Percentiles rank a stretch among this genome's conserved stretches.
phyloP scores from a whole-genome alignment of 176 grass and related monocot genomes.

The Metroxylon sagu region DNA sequence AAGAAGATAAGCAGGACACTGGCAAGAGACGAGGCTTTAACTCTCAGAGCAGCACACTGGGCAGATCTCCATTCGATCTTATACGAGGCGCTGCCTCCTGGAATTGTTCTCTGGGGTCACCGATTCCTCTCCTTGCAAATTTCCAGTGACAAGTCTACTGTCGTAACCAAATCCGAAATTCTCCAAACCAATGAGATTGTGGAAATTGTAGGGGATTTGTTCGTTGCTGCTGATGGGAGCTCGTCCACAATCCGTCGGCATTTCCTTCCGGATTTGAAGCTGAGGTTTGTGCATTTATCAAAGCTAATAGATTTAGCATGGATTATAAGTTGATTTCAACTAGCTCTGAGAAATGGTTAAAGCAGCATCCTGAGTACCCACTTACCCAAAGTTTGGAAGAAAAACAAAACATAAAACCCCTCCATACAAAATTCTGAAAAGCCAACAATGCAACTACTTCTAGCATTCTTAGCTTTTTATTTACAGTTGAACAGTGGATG shows the following conservation, averaged over 20 bases:
- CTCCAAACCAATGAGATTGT: slow-evolving; percentile 40
- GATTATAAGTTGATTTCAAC: too few relatives aligned
- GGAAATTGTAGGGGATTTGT: slow-evolving; percentile 47
- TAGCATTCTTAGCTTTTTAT: too few relatives aligned
- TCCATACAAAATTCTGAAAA: too few relatives aligned
- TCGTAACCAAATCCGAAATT: slow-evolving; percentile 35
- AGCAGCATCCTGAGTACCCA: too few relatives aligned
- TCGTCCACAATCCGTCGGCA: slow-evolving; percentile 50
- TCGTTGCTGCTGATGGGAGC: slow-evolving; percentile 68
- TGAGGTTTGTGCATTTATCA: slow-evolving; percentile 28
- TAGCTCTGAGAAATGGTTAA: too few relatives aligned
- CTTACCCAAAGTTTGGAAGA: too few relatives aligned
- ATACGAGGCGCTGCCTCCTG: slow-evolving; percentile 40
- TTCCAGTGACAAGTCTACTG: slow-evolving; percentile 14
- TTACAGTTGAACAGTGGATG: too few relatives aligned
- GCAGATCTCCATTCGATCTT: slow-evolving; percentile 62
- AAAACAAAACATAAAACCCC: too few relatives aligned
- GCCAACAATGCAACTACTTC: too few relatives aligned
- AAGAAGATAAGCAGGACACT: slow-evolving; percentile 49
- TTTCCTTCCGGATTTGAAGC: slow-evolving; percentile 58
- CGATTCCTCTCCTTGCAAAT: slow-evolving; percentile 65
- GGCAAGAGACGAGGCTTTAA: slow-evolving; percentile 53
- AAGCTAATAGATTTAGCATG: too few relatives aligned
- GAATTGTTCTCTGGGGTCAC: slow-evolving; percentile 58
- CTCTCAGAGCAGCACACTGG: slow-evolving; percentile 68